Percentiles rank a stretch among this genome's conserved stretches.
phyloP scores from a whole-genome alignment of 2,329 filamentous ascomycete species.

The Aspergillus terreus region DNA sequence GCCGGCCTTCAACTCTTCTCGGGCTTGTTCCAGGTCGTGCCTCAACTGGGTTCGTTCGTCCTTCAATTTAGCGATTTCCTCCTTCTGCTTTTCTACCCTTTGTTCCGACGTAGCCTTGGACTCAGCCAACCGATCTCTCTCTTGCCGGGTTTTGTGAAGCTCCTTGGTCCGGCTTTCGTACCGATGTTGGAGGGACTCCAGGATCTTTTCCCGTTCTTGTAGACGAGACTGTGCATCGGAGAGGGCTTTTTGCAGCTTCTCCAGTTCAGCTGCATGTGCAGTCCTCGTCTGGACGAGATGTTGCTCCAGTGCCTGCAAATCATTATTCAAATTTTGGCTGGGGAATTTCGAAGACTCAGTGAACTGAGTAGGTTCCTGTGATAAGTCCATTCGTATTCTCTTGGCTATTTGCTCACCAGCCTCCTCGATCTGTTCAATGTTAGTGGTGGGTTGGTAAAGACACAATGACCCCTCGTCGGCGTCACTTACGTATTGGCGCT shows the following conservation, averaged over 20 bases:
- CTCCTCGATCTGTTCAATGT: constrained; percentile 27
- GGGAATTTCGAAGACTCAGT: constrained; percentile 31
- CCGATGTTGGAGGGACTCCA: constrained; percentile 40
- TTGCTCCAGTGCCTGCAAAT: constrained; percentile 26
- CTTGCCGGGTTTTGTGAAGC: constrained; percentile 34
- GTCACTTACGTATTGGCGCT: constrained; percentile 30
- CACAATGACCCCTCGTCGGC: not conserved
- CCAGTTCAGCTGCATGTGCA: constrained; percentile 28
- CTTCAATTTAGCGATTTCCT: constrained; percentile 38
- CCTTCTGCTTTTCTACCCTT: constrained; percentile 32
- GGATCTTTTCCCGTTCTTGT: constrained; percentile 29
- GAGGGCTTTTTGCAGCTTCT: constrained; percentile 27
- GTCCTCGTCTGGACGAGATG: constrained; percentile 29
- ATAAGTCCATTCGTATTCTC: constrained; percentile 33
- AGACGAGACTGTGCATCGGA: constrained; percentile 24
- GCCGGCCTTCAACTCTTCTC: constrained; percentile 37
- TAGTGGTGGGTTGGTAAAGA: not conserved
- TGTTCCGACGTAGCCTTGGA: constrained; percentile 27
- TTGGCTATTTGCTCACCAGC: constrained; percentile 29
- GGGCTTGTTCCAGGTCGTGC: constrained; percentile 37
- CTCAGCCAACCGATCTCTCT: constrained; percentile 32
- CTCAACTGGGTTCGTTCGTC: constrained; percentile 37
- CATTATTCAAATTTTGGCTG: constrained; percentile 28
- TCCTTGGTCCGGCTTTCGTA: constrained; percentile 41
- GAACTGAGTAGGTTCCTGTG: constrained; percentile 35